These are phyloP conservation scores for Apiospora aurea DNA, from an alignment of 2,329 filamentous ascomycete genomes.

Conservation along the genomic window DNA sequence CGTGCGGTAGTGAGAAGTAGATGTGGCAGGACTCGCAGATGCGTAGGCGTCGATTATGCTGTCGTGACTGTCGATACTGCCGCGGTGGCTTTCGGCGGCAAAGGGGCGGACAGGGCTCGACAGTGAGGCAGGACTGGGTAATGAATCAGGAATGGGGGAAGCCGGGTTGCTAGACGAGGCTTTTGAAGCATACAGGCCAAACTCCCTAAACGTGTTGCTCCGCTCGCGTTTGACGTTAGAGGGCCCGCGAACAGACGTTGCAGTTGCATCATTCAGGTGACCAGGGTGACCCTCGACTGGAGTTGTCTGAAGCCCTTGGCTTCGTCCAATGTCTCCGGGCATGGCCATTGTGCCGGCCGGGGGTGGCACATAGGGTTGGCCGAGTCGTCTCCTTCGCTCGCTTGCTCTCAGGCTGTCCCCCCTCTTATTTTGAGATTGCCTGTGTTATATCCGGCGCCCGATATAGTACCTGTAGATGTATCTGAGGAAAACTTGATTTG, in stretches of 20 bases:
- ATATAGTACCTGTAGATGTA: neutral
- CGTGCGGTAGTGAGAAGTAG: neutral
- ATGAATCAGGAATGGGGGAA: conserved; percentile 29
- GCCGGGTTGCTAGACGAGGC: conserved; percentile 35
- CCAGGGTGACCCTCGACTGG: conserved; percentile 23
- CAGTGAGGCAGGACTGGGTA: conserved; percentile 28
- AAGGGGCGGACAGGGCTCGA: conserved; percentile 29
- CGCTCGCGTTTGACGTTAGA: conserved; percentile 37
- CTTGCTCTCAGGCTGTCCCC: neutral
- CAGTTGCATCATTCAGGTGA: conserved; percentile 28
- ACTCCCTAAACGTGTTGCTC: conserved; percentile 38
- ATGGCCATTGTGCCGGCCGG: conserved; percentile 22
- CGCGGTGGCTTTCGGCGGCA: conserved; percentile 26
- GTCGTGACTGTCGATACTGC: conserved; percentile 31
- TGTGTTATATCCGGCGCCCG: neutral
- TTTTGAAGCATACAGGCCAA: conserved; percentile 34
- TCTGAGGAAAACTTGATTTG: conserved; percentile 12
- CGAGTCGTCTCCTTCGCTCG: neutral
- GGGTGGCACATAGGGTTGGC: conserved; percentile 16
- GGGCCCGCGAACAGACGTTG: conserved; percentile 32
- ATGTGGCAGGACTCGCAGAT: conserved; percentile 21
- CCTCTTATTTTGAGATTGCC: neutral
- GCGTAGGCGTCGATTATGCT: conserved; percentile 1
- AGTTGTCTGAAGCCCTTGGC: conserved; percentile 21
- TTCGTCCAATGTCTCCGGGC: conserved; percentile 15